A percentile compares a stretch with the other conserved stretches of the same genome.
phyloP scores from a whole-genome alignment of 306 rosid species.

The Sindora glabra region DNA sequence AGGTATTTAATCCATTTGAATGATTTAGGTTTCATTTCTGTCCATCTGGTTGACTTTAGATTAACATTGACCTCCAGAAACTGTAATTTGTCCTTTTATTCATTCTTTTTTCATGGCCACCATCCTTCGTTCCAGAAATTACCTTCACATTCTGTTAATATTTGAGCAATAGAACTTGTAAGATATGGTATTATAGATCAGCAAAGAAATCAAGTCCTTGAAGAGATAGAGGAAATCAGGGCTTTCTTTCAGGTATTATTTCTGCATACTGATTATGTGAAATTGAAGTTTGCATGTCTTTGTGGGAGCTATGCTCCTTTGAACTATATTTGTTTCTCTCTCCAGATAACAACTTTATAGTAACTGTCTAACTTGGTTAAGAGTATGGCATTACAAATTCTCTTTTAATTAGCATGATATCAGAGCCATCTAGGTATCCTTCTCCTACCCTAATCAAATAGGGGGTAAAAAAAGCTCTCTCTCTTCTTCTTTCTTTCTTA shows the following conservation, averaged over 20 bases:
- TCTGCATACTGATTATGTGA: not conserved
- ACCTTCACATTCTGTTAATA: conserved; percentile 66
- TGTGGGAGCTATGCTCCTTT: not conserved
- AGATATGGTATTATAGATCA: conserved; percentile 63
- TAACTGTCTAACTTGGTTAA: conserved; percentile 82
- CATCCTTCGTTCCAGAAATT: conserved; percentile 44
- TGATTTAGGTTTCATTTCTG: conserved; percentile 9
- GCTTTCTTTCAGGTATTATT: conserved; percentile 82
- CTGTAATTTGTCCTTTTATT: not conserved
- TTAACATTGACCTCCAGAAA: conserved; percentile 8
- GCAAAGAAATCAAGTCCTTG: conserved; percentile 50
- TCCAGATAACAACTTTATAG: conserved; percentile 14
- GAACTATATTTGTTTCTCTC: not conserved
- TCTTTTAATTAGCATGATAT: too few relatives aligned
- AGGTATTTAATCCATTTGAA: conserved; percentile 35
- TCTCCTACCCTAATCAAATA: too few relatives aligned
- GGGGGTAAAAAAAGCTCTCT: too few relatives aligned
- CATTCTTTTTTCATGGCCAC: not conserved
- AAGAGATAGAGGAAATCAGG: conserved; percentile 96
- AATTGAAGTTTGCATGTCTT: not conserved
- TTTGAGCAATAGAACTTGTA: conserved; percentile 73
- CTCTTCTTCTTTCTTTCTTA: too few relatives aligned
- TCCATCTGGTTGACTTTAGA: conserved; percentile 15
- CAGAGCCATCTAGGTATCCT: too few relatives aligned
- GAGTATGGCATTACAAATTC: too few relatives aligned